These are phyloP conservation scores for Aspergillus carbonarius DNA, from an alignment of 2,329 filamentous ascomycete species.

Conservation along the genomic window DNA sequence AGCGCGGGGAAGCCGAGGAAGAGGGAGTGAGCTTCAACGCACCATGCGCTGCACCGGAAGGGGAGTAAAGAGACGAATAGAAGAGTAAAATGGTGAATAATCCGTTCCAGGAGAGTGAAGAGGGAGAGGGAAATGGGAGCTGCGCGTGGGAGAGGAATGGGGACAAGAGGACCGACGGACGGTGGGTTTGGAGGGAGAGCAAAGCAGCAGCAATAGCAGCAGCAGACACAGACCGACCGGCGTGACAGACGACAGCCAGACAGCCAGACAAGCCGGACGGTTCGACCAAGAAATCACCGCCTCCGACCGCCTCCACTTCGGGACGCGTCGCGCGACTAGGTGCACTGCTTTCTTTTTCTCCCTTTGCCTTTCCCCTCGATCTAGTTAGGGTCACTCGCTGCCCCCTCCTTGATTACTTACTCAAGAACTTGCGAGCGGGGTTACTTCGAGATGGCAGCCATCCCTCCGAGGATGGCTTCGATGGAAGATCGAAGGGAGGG, in stretches of 20 bases:
- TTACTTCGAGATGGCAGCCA: too few species aligned
- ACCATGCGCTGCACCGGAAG: slow-evolving; percentile 19
- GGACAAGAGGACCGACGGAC: neutral
- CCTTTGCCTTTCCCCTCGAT: neutral
- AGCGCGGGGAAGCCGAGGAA: slow-evolving; percentile 25
- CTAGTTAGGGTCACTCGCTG: too few species aligned
- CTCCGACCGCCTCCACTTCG: slow-evolving; percentile 2
- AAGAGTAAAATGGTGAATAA: neutral
- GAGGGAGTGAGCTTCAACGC: slow-evolving; percentile 16
- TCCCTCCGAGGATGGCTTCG: too few species aligned
- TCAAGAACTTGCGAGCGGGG: neutral
- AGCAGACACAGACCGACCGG: neutral
- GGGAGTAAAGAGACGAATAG: neutral
- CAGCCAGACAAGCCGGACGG: neutral
- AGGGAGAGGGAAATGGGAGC: neutral
- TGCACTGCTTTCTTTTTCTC: neutral
- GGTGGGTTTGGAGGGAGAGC: neutral
- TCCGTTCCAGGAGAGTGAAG: neutral
- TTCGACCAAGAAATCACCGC: neutral
- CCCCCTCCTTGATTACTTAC: too few species aligned
- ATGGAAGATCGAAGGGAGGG: too few species aligned
- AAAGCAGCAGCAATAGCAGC: neutral
- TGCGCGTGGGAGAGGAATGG: neutral
- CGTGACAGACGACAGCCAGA: neutral
- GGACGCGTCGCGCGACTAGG: slow-evolving; percentile 6